Evolutionary conservation across 2,329 filamentous ascomycete genomes (phyloP).

Genomic region (Cytospora paraplurivora): DNA sequence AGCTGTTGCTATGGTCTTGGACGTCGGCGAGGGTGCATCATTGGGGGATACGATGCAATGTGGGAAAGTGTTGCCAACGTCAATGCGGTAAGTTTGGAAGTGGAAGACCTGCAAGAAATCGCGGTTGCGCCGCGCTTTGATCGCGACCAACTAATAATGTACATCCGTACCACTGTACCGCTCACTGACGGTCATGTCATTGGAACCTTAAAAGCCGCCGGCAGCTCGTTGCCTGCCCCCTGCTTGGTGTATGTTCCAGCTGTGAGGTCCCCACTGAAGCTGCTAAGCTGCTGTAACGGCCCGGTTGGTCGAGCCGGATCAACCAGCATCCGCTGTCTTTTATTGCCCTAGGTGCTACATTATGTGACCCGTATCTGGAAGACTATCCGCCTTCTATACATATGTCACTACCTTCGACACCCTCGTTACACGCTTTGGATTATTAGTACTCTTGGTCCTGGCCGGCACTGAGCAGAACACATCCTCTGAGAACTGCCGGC

Average conservation of each 20-base stretch:
- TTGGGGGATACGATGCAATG: constrained; percentile 6
- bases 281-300: background rate
- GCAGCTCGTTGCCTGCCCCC: constrained; percentile 7
- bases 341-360: background rate
- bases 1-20: constrained; percentile 28
- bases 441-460: no score
- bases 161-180: background rate
- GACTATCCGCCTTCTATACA: background rate
- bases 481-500: no score
- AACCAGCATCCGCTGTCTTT: constrained; percentile 7
- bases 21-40: constrained; percentile 25
- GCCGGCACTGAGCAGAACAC: no score
- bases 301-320: constrained; percentile 28
- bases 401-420: background rate
- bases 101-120: constrained; percentile 10
- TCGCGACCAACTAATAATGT: constrained; percentile 10
- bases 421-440: no score
- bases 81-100: background rate
- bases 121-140: constrained; percentile 26
- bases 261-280: background rate
- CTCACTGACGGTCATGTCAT: no score
- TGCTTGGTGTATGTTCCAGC: background rate
- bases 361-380: background rate
- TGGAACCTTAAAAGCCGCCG: background rate
- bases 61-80: constrained; percentile 4